Evolutionary conservation across 2,329 filamentous ascomycete genomes (phyloP).

Genomic region (Dissoconium aciculare): DNA sequence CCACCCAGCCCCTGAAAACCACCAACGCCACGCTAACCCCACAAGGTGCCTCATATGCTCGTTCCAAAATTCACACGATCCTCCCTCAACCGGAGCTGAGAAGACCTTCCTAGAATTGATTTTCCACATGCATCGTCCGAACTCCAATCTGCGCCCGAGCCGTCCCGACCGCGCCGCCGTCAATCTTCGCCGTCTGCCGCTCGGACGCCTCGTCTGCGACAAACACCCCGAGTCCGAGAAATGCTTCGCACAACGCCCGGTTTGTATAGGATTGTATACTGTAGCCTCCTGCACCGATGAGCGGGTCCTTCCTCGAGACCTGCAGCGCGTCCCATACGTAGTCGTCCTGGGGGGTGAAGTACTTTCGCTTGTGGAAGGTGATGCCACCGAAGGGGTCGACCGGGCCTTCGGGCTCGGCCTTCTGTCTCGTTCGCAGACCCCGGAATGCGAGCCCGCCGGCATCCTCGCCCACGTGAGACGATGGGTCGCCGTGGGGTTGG

Average conservation of each 20-base stretch:
- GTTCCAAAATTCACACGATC: too few species aligned
- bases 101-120: too few species aligned
- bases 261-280: conserved; percentile 67
- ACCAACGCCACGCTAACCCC: too few species aligned
- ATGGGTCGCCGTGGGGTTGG: conserved; percentile 31
- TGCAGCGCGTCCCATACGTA: conserved; percentile 68
- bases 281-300: conserved; percentile 67
- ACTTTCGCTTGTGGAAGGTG: conserved; percentile 45
- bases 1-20: too few species aligned
- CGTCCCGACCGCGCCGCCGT: too few species aligned
- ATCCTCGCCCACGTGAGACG: conserved; percentile 17
- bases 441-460: conserved; percentile 47
- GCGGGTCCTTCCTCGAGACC: conserved; percentile 47
- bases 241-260: conserved; percentile 72
- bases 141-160: too few species aligned
- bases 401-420: conserved; percentile 51
- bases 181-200: too few species aligned
- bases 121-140: too few species aligned
- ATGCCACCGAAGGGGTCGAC: conserved; percentile 84
- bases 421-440: conserved; percentile 52
- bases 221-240: conserved; percentile 76
- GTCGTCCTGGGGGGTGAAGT: conserved; percentile 52
- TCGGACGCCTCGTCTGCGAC: conserved; percentile 62
- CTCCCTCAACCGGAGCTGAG: too few species aligned
- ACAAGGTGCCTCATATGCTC: too few species aligned